Percentiles rank a stretch among this genome's conserved stretches.
phyloP scores from a whole-genome alignment of 352 stramenopile genomes.

The Phytopythium litorale region DNA sequence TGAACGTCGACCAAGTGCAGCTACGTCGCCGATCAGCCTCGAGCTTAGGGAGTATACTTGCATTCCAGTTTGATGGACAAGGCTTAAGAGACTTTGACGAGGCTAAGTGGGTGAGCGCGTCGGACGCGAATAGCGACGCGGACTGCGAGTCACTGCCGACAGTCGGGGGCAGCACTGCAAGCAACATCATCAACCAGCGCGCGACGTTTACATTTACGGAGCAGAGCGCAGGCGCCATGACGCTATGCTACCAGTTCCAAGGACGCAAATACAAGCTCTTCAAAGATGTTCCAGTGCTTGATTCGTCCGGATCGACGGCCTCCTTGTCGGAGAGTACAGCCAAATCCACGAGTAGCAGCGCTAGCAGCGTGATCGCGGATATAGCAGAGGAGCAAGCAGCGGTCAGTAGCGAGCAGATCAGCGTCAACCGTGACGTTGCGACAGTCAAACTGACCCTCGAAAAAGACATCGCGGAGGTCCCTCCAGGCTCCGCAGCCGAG shows the following conservation, averaged over 20 bases:
- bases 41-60: constrained; percentile 36
- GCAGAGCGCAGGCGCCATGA: constrained; percentile 26
- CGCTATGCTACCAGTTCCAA: constrained; percentile 60
- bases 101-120: constrained; percentile 47
- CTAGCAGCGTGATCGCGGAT: background rate
- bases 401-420: constrained; percentile 27
- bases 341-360: constrained; percentile 4
- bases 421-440: constrained; percentile 40
- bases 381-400: constrained; percentile 24
- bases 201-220: constrained; percentile 45
- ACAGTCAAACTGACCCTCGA: constrained; percentile 49
- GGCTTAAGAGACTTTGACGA: constrained; percentile 59
- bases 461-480: constrained; percentile 55
- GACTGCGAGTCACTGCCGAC: constrained; percentile 36
- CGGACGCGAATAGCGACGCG: constrained; percentile 18
- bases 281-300: constrained; percentile 30
- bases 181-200: constrained; percentile 29
- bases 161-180: constrained; percentile 31
- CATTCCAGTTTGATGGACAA: constrained; percentile 53
- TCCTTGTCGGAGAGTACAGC: background rate
- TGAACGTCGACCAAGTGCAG: constrained; percentile 43
- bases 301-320: constrained; percentile 16
- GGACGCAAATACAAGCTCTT: constrained; percentile 53
- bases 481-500: constrained; percentile 44
- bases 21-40: constrained; percentile 29